Evolutionary conservation across 257 asterid species (phyloP).

Genomic region (Solanum acaule): DNA sequence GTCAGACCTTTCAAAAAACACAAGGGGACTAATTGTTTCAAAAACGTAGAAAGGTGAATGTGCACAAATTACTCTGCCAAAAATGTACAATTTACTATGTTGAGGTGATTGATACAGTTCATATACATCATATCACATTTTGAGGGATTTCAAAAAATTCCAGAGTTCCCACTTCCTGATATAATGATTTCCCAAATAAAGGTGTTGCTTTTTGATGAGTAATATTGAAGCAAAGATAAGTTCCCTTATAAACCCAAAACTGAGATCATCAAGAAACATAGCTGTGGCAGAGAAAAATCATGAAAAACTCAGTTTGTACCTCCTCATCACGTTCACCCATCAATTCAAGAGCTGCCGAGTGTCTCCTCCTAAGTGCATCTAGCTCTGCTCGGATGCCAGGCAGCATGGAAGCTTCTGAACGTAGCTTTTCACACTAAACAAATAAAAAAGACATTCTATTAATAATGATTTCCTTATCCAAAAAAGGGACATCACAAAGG

Average conservation of each 20-base stretch:
- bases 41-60: background rate
- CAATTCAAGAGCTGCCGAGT: slow-evolving; percentile 91
- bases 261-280: background rate
- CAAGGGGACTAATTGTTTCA: background rate
- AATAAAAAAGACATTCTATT: background rate
- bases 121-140: background rate
- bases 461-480: background rate
- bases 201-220: background rate
- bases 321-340: slow-evolving; percentile 99
- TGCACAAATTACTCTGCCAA: background rate
- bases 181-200: background rate
- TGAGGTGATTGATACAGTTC: background rate
- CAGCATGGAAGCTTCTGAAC: slow-evolving; percentile 61
- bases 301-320: slow-evolving; percentile 28
- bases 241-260: background rate
- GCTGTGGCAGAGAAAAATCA: background rate
- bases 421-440: slow-evolving; percentile 72
- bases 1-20: background rate
- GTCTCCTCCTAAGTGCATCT: slow-evolving; percentile 90
- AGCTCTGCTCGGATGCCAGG: slow-evolving; percentile 93
- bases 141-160: background rate
- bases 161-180: background rate
- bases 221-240: background rate
- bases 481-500: background rate
- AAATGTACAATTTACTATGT: background rate